Conservation (phyloP, 2,329 filamentous ascomycete species). For the Phialophora chinensis region DNA sequence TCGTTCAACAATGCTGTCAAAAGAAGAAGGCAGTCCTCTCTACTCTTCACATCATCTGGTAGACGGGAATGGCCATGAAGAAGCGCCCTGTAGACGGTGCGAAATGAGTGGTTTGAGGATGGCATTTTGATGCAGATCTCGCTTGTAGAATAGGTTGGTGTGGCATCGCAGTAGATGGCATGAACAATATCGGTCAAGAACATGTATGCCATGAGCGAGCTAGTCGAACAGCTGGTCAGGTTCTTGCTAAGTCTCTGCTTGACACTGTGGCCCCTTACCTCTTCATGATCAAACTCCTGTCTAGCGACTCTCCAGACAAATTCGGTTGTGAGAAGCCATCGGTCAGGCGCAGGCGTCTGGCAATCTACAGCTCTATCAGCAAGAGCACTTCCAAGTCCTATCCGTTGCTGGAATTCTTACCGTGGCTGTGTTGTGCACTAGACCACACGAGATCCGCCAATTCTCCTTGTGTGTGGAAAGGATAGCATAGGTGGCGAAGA, state of each 20-base stretch:
- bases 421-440: conserved; percentile 24
- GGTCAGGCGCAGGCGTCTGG: conserved; percentile 23
- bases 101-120: conserved; percentile 18
- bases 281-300: conserved; percentile 22
- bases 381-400: neutral
- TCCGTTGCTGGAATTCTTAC: conserved; percentile 4
- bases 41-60: conserved; percentile 14
- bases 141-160: conserved; percentile 13
- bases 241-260: neutral
- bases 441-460: conserved; percentile 14
- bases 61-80: conserved; percentile 19
- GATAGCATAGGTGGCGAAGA: conserved; percentile 17
- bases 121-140: conserved; percentile 27
- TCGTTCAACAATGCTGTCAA: conserved; percentile 20
- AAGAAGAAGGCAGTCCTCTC: conserved; percentile 19
- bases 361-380: conserved; percentile 19
- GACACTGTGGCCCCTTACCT: conserved; percentile 11
- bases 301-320: conserved; percentile 1
- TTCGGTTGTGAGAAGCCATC: conserved; percentile 23
- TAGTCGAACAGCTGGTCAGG: neutral
- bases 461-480: conserved; percentile 12
- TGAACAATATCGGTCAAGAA: conserved; percentile 21
- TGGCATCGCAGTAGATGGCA: conserved; percentile 12
- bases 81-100: conserved; percentile 20
- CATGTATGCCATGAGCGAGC: conserved; percentile 14